These are phyloP conservation scores for Gentiana dahurica DNA, from an alignment of 257 asterid genomes.

Conservation along the genomic window DNA sequence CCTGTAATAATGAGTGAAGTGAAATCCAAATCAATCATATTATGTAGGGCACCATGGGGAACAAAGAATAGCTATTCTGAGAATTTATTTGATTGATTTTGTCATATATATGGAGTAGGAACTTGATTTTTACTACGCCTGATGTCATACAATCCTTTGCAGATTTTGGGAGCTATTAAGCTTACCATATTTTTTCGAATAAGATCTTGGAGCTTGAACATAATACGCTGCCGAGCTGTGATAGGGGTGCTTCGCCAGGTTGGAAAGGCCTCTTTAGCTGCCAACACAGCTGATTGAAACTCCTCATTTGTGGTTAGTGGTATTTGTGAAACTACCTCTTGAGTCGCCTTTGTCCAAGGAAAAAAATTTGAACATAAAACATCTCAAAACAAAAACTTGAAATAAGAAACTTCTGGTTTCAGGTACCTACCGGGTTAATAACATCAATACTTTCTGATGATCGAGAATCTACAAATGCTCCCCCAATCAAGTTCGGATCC, in stretches of 20 bases:
- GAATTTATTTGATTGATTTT: not conserved
- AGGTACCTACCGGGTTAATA: slow-evolving; percentile 66
- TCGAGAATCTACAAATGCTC: slow-evolving; percentile 69
- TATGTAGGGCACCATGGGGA: too few relatives aligned
- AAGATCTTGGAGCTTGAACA: slow-evolving; percentile 92
- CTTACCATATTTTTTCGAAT: slow-evolving; percentile 82
- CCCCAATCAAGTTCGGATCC: slow-evolving; percentile 92
- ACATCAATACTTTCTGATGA: slow-evolving; percentile 75
- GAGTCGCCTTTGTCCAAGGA: slow-evolving; percentile 58
- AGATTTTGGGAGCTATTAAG: not conserved
- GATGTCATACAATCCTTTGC: too few relatives aligned
- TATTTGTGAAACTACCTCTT: slow-evolving; percentile 87
- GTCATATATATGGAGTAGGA: not conserved
- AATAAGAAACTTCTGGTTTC: not conserved
- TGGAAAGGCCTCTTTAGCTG: slow-evolving; percentile 78
- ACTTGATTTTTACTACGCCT: not conserved
- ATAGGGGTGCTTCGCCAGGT: slow-evolving; percentile 89
- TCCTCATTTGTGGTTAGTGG: slow-evolving; percentile 80
- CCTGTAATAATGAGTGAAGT: slow-evolving; percentile 28
- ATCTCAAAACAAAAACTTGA: too few relatives aligned
- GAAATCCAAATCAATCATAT: too few relatives aligned
- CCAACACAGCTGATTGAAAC: slow-evolving; percentile 79
- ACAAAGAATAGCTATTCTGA: not conserved
- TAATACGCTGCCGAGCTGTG: slow-evolving; percentile 71
- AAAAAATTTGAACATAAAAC: slow-evolving; percentile 1